A percentile compares a stretch with the other conserved stretches of the same genome.
Conservation (phyloP, 164 flowering plant genomes). For the Protea cynaroides region DNA sequence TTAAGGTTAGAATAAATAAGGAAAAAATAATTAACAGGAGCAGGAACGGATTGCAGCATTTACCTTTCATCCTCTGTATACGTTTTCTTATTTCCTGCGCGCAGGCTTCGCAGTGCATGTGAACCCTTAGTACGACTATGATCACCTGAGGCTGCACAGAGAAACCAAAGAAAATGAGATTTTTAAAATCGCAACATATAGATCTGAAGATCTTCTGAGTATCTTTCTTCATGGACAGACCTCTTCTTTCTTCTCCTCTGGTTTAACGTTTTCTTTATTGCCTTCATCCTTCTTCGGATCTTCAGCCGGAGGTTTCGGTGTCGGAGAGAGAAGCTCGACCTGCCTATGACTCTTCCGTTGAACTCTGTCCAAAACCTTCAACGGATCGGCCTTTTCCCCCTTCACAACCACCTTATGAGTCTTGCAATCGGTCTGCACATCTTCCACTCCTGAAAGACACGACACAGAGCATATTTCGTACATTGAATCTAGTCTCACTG, state of each 20-base stretch:
- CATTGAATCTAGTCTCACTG: not conserved
- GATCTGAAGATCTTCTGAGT: conserved; percentile 33
- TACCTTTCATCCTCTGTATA: conserved; percentile 79
- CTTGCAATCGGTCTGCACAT: conserved; percentile 54
- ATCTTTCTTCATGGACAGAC: not conserved
- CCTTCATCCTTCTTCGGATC: conserved; percentile 36
- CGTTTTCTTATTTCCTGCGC: conserved; percentile 67
- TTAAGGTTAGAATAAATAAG: not conserved
- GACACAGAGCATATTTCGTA: not conserved
- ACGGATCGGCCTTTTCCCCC: conserved; percentile 67
- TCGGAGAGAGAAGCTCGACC: conserved; percentile 57
- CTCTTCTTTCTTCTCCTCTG: conserved; percentile 52
- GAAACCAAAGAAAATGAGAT: not conserved
- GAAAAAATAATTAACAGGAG: not conserved
- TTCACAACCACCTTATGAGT: conserved; percentile 54
- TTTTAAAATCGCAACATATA: not conserved
- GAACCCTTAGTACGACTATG: conserved; percentile 56
- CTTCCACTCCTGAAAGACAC: conserved; percentile 44
- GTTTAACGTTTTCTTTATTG: conserved; percentile 31
- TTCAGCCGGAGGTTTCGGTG: conserved; percentile 45
- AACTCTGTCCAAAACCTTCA: conserved; percentile 51
- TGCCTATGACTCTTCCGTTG: conserved; percentile 56
- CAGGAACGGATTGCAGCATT: not conserved
- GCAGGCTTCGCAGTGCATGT: conserved; percentile 94
- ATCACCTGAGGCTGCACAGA: conserved; percentile 40